These are phyloP conservation scores for Luffa aegyptiaca DNA, from an alignment of 306 rosid species.

Conservation along the genomic window DNA sequence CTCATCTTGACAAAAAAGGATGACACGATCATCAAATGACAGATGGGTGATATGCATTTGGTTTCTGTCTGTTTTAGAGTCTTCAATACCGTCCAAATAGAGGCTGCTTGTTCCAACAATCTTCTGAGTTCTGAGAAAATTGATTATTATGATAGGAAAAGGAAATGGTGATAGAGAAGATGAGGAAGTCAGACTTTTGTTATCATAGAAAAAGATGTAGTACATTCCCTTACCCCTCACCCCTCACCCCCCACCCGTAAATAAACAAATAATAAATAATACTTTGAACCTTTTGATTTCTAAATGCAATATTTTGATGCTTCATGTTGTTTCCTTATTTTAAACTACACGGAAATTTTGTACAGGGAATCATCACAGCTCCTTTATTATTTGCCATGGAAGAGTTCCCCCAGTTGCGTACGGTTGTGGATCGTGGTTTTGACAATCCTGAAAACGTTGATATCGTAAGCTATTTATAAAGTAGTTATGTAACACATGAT, in stretches of 20 bases:
- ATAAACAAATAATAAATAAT: neutral
- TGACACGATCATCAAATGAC: neutral
- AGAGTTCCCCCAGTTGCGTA: constrained; percentile 83
- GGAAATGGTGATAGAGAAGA: neutral
- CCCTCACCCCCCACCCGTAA: neutral
- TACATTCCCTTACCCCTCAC: neutral
- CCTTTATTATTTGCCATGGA: constrained; percentile 93
- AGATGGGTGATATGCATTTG: neutral
- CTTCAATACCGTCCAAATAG: neutral
- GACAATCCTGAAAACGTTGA: constrained; percentile 64
- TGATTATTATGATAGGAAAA: neutral
- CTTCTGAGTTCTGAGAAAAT: neutral
- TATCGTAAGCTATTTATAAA: constrained; percentile 40
- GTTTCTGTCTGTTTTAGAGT: neutral
- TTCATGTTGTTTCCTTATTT: neutral
- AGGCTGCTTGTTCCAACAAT: neutral
- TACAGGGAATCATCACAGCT: constrained; percentile 90
- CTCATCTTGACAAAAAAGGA: neutral
- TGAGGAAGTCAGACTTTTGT: neutral
- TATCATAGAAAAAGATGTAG: neutral
- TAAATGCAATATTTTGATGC: neutral
- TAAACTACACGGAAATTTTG: neutral
- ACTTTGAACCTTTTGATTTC: neutral
- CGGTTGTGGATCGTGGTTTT: constrained; percentile 55
- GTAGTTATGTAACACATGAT: neutral